These are phyloP conservation scores for Rhizopus microsporus DNA, from an alignment of 371 early-diverging fungal genomes.

Conservation along the genomic window DNA sequence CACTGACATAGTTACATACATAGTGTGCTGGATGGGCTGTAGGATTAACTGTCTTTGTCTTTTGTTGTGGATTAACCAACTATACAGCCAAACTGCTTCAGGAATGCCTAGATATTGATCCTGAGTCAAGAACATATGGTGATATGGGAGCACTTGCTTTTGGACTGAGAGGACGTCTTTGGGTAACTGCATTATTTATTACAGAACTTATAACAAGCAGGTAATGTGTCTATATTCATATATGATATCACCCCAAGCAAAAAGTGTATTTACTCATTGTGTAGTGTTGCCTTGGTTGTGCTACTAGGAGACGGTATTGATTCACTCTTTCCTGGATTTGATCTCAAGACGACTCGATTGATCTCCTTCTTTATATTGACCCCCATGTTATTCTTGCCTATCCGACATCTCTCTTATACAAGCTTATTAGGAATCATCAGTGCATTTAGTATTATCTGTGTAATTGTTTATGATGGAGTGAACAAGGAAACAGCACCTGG, in stretches of 20 bases:
- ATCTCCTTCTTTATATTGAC: constrained; percentile 47
- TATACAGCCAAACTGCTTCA: constrained; percentile 69
- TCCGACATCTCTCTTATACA: constrained; percentile 53
- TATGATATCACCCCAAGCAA: too few species aligned
- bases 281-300: constrained; percentile 41
- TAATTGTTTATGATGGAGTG: constrained; percentile 54
- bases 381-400: constrained; percentile 50
- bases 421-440: constrained; percentile 55
- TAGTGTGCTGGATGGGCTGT: constrained; percentile 65
- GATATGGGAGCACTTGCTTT: constrained; percentile 73
- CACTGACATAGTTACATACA: not conserved
- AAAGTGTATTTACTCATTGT: constrained; percentile 1
- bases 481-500: constrained; percentile 57
- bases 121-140: constrained; percentile 58
- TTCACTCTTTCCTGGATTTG: constrained; percentile 40
- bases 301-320: constrained; percentile 47
- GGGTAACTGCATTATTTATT: constrained; percentile 57
- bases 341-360: constrained; percentile 26
- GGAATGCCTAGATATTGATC: constrained; percentile 57
- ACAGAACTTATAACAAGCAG: constrained; percentile 68
- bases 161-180: constrained; percentile 59
- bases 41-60: constrained; percentile 57
- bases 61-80: constrained; percentile 59
- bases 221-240: constrained; percentile 14
- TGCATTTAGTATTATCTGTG: constrained; percentile 41